Evolutionary conservation across 2,329 filamentous ascomycete species (phyloP).

Genomic region (Hypoxylon sp.): DNA sequence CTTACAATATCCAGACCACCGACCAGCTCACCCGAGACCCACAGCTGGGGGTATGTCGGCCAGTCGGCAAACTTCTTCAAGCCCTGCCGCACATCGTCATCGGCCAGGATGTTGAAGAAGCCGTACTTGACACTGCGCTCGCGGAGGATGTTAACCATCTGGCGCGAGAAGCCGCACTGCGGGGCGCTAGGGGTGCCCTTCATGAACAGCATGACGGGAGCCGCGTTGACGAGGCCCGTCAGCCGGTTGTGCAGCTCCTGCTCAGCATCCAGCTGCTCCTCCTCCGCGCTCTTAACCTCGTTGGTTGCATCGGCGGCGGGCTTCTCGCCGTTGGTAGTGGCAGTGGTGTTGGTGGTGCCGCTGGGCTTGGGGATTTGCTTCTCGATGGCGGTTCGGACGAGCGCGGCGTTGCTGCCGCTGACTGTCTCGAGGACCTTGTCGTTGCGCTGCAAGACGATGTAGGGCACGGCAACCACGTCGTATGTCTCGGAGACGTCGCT

Average conservation of each 20-base stretch:
- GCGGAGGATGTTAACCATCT: conserved; percentile 87
- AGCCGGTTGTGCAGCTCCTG: conserved; percentile 89
- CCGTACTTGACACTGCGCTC: conserved; percentile 96
- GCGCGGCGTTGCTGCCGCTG: conserved; percentile 89
- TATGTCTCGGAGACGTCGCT: conserved; percentile 93
- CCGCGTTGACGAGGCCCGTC: conserved; percentile 89
- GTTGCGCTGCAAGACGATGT: conserved; percentile 85
- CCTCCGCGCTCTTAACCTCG: conserved; percentile 45
- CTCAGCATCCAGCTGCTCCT: conserved; percentile 64
- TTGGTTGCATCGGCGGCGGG: conserved; percentile 49
- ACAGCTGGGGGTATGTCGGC: conserved; percentile 97
- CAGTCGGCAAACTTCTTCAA: conserved; percentile 98
- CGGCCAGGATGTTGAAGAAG: conserved; percentile 98
- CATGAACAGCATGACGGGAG: conserved; percentile 99
- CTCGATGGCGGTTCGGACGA: conserved; percentile 89
- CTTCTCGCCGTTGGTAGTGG: not conserved
- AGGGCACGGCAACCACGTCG: conserved; percentile 94
- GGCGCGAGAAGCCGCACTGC: conserved; percentile 93
- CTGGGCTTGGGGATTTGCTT: conserved; percentile 70
- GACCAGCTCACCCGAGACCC: conserved; percentile 90
- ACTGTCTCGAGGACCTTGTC: conserved; percentile 85
- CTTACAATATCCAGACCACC: conserved; percentile 96
- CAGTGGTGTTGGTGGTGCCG: conserved; percentile 21
- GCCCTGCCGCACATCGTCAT: conserved; percentile 96
- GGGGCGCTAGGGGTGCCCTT: conserved; percentile 92